Evolutionary conservation across 805 yeast genomes (phyloP).

Genomic region (Dipodascus albidus): DNA sequence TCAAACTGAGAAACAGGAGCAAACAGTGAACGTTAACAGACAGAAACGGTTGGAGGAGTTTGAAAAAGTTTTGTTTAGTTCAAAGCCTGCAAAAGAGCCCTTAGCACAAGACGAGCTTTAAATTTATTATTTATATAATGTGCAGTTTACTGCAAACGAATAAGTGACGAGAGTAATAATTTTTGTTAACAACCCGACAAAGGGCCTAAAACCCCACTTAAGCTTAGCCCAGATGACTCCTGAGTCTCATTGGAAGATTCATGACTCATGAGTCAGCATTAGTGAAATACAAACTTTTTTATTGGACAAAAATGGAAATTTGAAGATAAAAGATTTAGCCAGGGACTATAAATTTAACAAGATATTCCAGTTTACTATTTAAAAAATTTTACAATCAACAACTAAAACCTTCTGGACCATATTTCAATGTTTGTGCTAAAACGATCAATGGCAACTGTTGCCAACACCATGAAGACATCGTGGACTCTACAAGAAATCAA

Average conservation of each 20-base stretch:
- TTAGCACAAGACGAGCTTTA: not conserved
- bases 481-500: slow-evolving; percentile 56
- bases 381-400: too few species aligned
- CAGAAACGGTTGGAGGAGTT: not conserved
- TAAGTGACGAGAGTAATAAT: too few species aligned
- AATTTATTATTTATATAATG: too few species aligned
- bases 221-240: not conserved
- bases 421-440: not conserved
- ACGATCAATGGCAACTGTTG: not conserved
- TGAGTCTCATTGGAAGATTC: not conserved
- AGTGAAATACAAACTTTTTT: not conserved
- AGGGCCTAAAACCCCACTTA: too few species aligned
- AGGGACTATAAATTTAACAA: not conserved
- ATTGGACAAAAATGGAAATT: not conserved
- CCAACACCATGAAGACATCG: slow-evolving; percentile 7
- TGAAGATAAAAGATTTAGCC: not conserved
- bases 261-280: not conserved
- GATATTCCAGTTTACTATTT: not conserved
- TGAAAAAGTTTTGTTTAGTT: not conserved
- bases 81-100: not conserved
- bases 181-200: too few species aligned
- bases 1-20: not conserved
- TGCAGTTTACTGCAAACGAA: too few species aligned
- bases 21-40: not conserved
- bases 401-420: not conserved